Evolutionary conservation across 345 rosid species (phyloP), one percentile per base, ranked within the genome.

Genomic region (Arabis hirsuta): DNA sequence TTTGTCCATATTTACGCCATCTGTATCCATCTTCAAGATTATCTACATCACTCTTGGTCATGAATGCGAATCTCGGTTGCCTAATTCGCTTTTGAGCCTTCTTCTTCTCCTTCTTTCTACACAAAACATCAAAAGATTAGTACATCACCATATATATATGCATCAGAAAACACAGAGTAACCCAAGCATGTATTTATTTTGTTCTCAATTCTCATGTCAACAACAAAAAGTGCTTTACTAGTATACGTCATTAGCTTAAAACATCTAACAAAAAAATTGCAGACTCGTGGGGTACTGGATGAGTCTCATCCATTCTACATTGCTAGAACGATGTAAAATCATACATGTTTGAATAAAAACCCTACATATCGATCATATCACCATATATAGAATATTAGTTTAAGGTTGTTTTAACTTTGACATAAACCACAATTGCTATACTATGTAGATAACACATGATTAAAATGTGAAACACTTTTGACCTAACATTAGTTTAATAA

Each of bases 11-110:
- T 78, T 89, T 89, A 27, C 96, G 81, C 96, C 96, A 89, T 19
- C 98, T 73, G 65, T 93, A 93, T 24, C 98, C 98, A 81, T 93
- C 98, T 83, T 93, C 98, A 65, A 93, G 97, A 79, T 93, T 91
- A 82, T 93, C 97, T 29, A 93, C 86, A 67, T 93, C 97, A 57
- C 96, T 93, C 81, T 87, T 93, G 24, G 98, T 93, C 96, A 93
- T 79, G 80, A 93, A 93, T 56, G 97, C 97, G 41, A 93, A 85
- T 19, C 98, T 86, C 2, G 88, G 92, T 79, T 93, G 97, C 67
- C 92, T 73, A 24, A 90, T 83, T 73, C 97, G 77, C 81, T 93
- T 90, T 65, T 93, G 96, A 43, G 87, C 88, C 79, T 86, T 88
- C 86, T 87, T 93, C 74, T 69, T 86, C 34, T 46, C 94, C 77